phyloP scores from a whole-genome alignment of 2,329 filamentous ascomycete genomes.

The Pestalotiopsis sp. region DNA sequence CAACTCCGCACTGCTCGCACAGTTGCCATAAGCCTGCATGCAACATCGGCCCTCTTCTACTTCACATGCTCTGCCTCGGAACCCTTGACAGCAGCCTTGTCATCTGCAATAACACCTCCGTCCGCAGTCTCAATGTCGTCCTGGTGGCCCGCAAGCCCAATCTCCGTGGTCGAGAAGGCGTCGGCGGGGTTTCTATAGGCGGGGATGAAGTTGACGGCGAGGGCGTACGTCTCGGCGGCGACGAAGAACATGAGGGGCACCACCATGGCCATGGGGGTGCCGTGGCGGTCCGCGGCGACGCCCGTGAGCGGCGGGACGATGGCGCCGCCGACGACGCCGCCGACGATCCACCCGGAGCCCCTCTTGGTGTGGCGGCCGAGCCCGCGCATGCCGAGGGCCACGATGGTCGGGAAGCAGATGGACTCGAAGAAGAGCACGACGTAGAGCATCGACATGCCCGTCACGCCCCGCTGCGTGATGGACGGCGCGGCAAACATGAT shows the following conservation, averaged over 20 bases:
- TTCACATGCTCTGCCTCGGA: not conserved
- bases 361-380: conserved; percentile 78
- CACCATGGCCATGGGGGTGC: conserved; percentile 65
- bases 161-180: conserved; percentile 48
- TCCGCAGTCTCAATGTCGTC: conserved; percentile 22
- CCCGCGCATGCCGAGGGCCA: conserved; percentile 75
- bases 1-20: no score
- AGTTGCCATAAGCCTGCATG: not conserved
- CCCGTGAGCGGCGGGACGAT: conserved; percentile 74
- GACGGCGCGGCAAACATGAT: conserved; percentile 63
- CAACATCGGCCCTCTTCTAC: not conserved
- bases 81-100: conserved; percentile 20
- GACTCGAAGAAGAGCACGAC: conserved; percentile 78
- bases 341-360: conserved; percentile 72
- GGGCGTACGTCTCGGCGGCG: conserved; percentile 56
- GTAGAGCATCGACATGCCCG: conserved; percentile 64
- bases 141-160: conserved; percentile 35
- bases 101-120: conserved; percentile 19
- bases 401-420: conserved; percentile 80
- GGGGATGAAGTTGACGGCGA: conserved; percentile 68
- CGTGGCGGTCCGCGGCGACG: conserved; percentile 63
- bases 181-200: conserved; percentile 66
- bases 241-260: conserved; percentile 66
- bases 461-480: conserved; percentile 48
- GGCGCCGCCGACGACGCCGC: conserved; percentile 73